Evolutionary conservation across 805 yeast genomes (phyloP).

Genomic region (Blastobotrys chiropterorum): DNA sequence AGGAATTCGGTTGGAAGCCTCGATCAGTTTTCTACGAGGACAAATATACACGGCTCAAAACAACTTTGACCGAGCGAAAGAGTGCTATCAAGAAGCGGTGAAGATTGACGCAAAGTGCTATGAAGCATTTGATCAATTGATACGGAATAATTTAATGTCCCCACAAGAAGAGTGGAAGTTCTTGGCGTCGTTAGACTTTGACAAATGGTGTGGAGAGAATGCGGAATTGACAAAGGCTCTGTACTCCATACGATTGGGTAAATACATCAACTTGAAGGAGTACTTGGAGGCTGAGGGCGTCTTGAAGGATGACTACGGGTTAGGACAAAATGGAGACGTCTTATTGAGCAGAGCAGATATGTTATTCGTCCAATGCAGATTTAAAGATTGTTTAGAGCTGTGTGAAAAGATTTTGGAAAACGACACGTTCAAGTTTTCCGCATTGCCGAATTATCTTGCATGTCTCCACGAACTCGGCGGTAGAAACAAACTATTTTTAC

Average conservation of each 20-base stretch:
- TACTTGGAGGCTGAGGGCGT: conserved; percentile 61
- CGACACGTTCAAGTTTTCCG: conserved; percentile 67
- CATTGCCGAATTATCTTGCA: conserved; percentile 73
- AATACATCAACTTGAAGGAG: conserved; percentile 50
- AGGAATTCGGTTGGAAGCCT: conserved; percentile 80
- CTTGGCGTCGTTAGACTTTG: conserved; percentile 55
- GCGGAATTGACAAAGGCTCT: conserved; percentile 71
- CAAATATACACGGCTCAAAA: conserved; percentile 74
- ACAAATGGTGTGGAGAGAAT: conserved; percentile 59
- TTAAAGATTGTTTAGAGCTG: conserved; percentile 63
- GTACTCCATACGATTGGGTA: conserved; percentile 71
- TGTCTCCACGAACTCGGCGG: conserved; percentile 82
- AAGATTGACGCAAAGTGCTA: conserved; percentile 83
- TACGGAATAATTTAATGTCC: conserved; percentile 63
- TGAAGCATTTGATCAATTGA: conserved; percentile 82
- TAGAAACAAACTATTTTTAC: conserved; percentile 67
- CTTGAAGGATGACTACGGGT: conserved; percentile 63
- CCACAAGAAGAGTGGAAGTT: conserved; percentile 88
- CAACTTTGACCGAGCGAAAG: conserved; percentile 79
- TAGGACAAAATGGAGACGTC: conserved; percentile 65
- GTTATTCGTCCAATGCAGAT: conserved; percentile 68
- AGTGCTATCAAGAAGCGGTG: conserved; percentile 80
- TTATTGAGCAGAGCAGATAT: conserved; percentile 62
- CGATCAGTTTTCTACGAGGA: conserved; percentile 82
- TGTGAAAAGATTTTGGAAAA: conserved; percentile 48